Conservation (phyloP, 306 rosid species). For the Rosa lucieae region DNA sequence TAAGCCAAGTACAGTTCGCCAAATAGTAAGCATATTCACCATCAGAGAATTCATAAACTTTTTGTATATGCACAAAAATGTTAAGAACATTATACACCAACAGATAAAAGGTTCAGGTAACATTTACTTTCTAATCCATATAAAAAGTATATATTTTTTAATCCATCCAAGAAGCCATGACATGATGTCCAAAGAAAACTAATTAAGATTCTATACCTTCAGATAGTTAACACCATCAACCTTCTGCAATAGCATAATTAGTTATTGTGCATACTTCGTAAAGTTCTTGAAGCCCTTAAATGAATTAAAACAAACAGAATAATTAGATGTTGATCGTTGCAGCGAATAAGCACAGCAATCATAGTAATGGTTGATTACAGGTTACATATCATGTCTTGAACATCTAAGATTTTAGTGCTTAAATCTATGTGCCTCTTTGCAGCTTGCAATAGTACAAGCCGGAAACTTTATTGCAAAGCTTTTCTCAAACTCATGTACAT, state of each 20-base stretch:
- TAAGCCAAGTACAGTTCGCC: no score
- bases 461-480: slow-evolving; percentile 81
- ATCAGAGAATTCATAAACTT: no score
- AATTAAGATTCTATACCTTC: slow-evolving; percentile 47
- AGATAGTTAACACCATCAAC: slow-evolving; percentile 93
- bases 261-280: slow-evolving; percentile 83
- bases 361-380: slow-evolving; percentile 16
- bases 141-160: neutral
- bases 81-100: no score
- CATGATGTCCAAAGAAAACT: neutral
- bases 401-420: slow-evolving; percentile 68
- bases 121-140: slow-evolving; percentile 6
- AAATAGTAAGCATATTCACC: no score
- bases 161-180: neutral
- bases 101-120: slow-evolving; percentile 10
- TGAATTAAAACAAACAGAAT: slow-evolving; percentile 17
- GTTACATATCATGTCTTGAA: slow-evolving; percentile 71
- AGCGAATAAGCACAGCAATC: neutral
- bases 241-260: slow-evolving; percentile 72
- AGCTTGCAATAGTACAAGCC: slow-evolving; percentile 75
- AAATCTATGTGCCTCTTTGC: slow-evolving; percentile 94
- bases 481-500: slow-evolving; percentile 85
- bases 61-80: no score
- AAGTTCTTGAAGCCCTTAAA: slow-evolving; percentile 83
- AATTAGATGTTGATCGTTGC: slow-evolving; percentile 1